Percentiles rank a stretch among this genome's conserved stretches.
Conservation (phyloP, 306 rosid species). For the Dalbergia oliveri region DNA sequence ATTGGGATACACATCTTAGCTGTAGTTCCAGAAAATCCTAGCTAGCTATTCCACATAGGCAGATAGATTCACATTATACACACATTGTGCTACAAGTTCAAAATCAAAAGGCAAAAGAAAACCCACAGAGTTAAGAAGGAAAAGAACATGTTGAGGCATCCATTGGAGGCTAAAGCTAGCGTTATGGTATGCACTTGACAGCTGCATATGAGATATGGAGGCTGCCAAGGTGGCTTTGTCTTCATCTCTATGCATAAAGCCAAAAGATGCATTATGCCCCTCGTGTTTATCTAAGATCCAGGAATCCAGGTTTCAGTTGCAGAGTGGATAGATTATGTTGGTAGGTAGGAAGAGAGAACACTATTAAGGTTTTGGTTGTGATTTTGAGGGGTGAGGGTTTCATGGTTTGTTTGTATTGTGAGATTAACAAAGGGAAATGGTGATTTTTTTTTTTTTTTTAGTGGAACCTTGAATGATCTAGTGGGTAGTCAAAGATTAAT, state of each 20-base stretch:
- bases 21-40: neutral
- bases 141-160: neutral
- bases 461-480: too few relatives aligned
- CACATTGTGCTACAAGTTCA: neutral
- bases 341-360: too few relatives aligned
- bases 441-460: too few relatives aligned
- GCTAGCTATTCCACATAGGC: too few relatives aligned
- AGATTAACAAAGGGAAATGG: too few relatives aligned
- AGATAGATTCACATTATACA: too few relatives aligned
- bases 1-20: conserved; percentile 56
- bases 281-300: neutral
- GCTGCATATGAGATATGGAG: neutral
- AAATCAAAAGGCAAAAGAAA: neutral
- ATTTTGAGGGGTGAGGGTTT: too few relatives aligned
- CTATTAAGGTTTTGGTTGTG: too few relatives aligned
- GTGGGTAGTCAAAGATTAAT: too few relatives aligned
- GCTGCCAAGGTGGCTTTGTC: neutral
- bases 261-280: neutral
- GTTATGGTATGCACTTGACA: neutral
- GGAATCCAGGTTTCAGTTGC: too few relatives aligned
- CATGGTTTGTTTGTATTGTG: too few relatives aligned
- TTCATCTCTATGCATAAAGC: neutral
- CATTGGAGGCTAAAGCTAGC: neutral
- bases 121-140: neutral
- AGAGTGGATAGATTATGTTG: too few relatives aligned